Percentiles rank a stretch among this genome's conserved stretches.
These are phyloP conservation scores for Boletus rubescentipes DNA, from an alignment of 768 basidiomycete species.

Conservation along the genomic window DNA sequence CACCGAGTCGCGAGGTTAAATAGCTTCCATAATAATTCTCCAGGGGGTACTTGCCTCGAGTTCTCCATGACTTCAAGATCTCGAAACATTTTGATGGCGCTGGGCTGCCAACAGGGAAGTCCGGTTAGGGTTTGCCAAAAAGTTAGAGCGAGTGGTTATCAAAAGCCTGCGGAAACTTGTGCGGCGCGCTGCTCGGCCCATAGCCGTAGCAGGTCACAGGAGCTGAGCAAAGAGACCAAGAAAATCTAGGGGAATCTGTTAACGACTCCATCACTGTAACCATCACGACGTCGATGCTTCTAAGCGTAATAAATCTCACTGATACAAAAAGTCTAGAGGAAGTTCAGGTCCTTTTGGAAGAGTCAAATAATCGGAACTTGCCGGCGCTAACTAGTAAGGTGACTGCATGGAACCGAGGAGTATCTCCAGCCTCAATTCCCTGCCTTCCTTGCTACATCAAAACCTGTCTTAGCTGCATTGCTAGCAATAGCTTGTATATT, in stretches of 20 bases:
- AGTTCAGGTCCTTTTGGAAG: slow-evolving; percentile 17
- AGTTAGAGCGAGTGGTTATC: background rate
- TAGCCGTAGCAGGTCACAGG: background rate
- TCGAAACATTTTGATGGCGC: slow-evolving; percentile 9
- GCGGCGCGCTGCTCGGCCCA: background rate
- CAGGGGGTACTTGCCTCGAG: slow-evolving; percentile 18
- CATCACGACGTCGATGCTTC: slow-evolving; percentile 29
- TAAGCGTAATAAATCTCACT: slow-evolving; percentile 23
- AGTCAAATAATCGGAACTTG: slow-evolving; percentile 22
- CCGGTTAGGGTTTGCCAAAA: background rate
- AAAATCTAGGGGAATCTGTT: slow-evolving; percentile 4
- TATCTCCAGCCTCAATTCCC: slow-evolving; percentile 10
- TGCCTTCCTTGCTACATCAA: slow-evolving; percentile 25
- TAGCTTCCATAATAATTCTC: slow-evolving; percentile 29
- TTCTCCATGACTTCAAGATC: slow-evolving; percentile 13
- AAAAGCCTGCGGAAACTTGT: background rate
- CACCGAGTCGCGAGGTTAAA: slow-evolving; percentile 1
- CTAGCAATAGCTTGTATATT: background rate
- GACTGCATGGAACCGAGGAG: slow-evolving; percentile 20
- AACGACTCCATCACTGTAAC: slow-evolving; percentile 24
- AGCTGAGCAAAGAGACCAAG: slow-evolving; percentile 2
- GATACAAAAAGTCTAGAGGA: slow-evolving; percentile 26
- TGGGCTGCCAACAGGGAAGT: slow-evolving; percentile 1
- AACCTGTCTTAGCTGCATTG: slow-evolving; percentile 14
- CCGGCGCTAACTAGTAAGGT: slow-evolving; percentile 15